Evolutionary conservation across 192 early-diverging fungal genomes (phyloP).

Genomic region (Coemansia biformis): DNA sequence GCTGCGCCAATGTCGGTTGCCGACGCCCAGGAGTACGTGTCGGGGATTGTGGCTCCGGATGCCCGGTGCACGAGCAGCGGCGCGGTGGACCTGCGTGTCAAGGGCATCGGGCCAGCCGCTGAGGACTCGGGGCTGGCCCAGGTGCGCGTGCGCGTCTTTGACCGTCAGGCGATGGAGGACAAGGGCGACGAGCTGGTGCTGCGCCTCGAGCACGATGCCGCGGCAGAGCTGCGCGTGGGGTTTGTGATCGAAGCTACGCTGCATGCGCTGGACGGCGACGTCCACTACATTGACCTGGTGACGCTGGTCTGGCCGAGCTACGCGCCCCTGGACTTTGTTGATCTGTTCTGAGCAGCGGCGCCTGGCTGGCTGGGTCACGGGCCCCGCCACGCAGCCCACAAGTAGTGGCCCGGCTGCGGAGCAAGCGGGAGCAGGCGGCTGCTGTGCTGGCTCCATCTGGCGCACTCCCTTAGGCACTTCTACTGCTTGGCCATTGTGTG

Average conservation of each 20-base stretch:
- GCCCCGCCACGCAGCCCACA: no score
- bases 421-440: no score
- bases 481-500: no score
- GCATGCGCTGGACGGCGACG: conserved; percentile 29
- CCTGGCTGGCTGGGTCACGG: no score
- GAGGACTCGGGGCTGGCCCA: conserved; percentile 5
- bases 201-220: conserved; percentile 18
- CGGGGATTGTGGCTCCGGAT: conserved; percentile 10
- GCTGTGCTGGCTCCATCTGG: no score
- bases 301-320: conserved; percentile 51
- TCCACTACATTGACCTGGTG: conserved; percentile 35
- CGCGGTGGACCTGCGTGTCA: conserved; percentile 24
- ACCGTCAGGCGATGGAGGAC: conserved; percentile 17
- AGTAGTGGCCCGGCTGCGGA: no score
- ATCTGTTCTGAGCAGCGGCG: no score
- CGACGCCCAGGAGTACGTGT: conserved; percentile 13
- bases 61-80: conserved; percentile 15
- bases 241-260: conserved; percentile 42
- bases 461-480: no score
- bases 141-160: conserved; percentile 11
- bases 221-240: conserved; percentile 10
- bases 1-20: conserved; percentile 4
- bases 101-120: conserved; percentile 1
- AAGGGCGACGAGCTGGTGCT: conserved; percentile 16
- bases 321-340: conserved; percentile 38